Percentiles rank a stretch among this genome's conserved stretches.
Evolutionary conservation across 371 early-diverging fungal genomes (phyloP).

Genomic region (Dipsacomyces acuminosporus): DNA sequence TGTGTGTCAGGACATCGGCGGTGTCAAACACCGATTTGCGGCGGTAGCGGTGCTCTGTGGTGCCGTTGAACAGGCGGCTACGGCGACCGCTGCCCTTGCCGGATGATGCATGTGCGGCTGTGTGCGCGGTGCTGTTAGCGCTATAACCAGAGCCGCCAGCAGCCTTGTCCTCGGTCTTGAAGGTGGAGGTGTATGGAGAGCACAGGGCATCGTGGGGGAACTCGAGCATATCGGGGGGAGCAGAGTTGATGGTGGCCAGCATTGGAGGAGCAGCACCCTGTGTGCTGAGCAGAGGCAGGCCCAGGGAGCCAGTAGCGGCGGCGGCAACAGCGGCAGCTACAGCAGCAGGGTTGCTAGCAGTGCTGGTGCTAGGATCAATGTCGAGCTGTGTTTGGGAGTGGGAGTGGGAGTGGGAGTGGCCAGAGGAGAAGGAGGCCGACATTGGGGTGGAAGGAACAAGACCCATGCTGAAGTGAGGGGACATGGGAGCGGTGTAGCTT

Average conservation of each 20-base stretch:
- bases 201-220: conserved; percentile 21
- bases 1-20: conserved; percentile 19
- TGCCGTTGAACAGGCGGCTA: conserved; percentile 15
- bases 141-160: not conserved
- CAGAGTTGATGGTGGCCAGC: conserved; percentile 23
- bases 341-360: not conserved
- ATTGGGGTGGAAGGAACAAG: conserved; percentile 28
- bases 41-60: conserved; percentile 46
- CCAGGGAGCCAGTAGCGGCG: not conserved
- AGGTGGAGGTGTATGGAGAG: not conserved
- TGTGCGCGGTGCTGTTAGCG: not conserved
- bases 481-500: conserved; percentile 2
- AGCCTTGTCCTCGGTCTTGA: not conserved
- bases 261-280: too few relatives aligned
- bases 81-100: conserved; percentile 8
- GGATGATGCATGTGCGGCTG: too few relatives aligned
- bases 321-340: conserved; percentile 9
- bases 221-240: conserved; percentile 40
- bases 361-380: not conserved
- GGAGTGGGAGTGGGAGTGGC: too few relatives aligned
- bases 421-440: conserved; percentile 14
- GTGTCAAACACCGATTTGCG: conserved; percentile 40
- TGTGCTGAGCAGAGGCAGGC: conserved; percentile 6
- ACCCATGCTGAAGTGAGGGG: conserved; percentile 11
- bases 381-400: conserved; percentile 2